phyloP scores from a whole-genome alignment of 192 early-diverging fungal genomes.

The Coemansia sp. region DNA sequence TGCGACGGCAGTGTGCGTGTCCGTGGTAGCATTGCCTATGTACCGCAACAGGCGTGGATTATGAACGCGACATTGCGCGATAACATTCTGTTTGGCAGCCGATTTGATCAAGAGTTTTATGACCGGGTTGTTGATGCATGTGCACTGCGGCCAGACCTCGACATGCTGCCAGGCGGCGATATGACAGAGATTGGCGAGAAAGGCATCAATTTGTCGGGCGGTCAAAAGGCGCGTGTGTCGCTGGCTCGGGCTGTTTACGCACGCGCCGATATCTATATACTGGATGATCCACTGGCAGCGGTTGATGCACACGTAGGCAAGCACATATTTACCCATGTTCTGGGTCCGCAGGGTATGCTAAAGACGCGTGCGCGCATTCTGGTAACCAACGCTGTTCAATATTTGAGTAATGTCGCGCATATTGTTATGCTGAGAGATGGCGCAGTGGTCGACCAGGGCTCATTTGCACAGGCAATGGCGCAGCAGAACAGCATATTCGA shows the following conservation, averaged over 20 bases:
- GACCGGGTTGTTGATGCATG: slow-evolving; percentile 59
- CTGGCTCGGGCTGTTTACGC: slow-evolving; percentile 68
- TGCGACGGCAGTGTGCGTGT: slow-evolving; percentile 34
- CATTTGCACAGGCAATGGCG: slow-evolving; percentile 55
- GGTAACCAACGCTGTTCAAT: slow-evolving; percentile 61
- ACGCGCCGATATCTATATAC: slow-evolving; percentile 62
- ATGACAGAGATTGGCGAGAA: slow-evolving; percentile 64
- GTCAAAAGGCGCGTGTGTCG: slow-evolving; percentile 66
- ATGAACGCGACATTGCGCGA: slow-evolving; percentile 65
- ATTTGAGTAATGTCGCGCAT: slow-evolving; percentile 50
- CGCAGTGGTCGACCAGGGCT: slow-evolving; percentile 51
- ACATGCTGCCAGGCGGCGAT: slow-evolving; percentile 60
- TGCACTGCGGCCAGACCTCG: slow-evolving; percentile 57
- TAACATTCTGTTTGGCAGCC: slow-evolving; percentile 68
- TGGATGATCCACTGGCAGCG: slow-evolving; percentile 76
- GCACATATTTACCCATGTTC: slow-evolving; percentile 58
- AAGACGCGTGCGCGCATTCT: slow-evolving; percentile 56
- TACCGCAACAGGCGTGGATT: slow-evolving; percentile 68
- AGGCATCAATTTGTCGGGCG: slow-evolving; percentile 64
- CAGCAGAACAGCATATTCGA: slow-evolving; percentile 43
- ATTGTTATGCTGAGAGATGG: slow-evolving; percentile 58
- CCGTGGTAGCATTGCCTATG: slow-evolving; percentile 56
- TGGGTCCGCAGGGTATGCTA: slow-evolving; percentile 55
- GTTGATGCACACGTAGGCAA: slow-evolving; percentile 67
- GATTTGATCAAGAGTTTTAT: slow-evolving; percentile 57